Evolutionary conservation across 495 filamentous ascomycete genomes (phyloP).

Genomic region (Podospora didyma): DNA sequence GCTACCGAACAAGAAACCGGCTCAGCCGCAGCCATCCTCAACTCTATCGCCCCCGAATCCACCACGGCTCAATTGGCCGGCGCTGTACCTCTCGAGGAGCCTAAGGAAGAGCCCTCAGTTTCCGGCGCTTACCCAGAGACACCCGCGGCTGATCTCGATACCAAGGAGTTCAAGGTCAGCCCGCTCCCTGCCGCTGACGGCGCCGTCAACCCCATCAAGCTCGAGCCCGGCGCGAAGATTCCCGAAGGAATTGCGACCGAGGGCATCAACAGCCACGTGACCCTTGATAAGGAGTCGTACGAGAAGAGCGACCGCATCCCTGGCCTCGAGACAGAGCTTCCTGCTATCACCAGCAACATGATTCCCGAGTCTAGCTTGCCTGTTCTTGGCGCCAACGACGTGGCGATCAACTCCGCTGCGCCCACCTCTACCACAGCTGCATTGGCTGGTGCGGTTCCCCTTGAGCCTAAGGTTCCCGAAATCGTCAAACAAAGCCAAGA

Average conservation of each 20-base stretch:
- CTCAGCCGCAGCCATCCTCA: conserved; percentile 29
- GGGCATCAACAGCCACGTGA: conserved; percentile 57
- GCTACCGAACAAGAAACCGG: conserved; percentile 29
- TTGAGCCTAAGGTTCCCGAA: conserved; percentile 54
- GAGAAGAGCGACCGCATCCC: conserved; percentile 64
- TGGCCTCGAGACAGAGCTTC: conserved; percentile 53
- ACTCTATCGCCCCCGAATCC: conserved; percentile 60
- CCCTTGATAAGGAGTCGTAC: conserved; percentile 79
- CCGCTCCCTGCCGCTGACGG: conserved; percentile 76
- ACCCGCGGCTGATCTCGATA: conserved; percentile 47
- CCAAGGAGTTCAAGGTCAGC: conserved; percentile 60
- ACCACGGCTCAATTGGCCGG: conserved; percentile 70
- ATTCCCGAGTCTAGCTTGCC: conserved; percentile 87
- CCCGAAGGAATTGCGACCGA: conserved; percentile 55
- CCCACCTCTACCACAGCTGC: conserved; percentile 68
- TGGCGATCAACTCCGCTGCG: conserved; percentile 63
- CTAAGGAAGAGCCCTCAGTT: conserved; percentile 2
- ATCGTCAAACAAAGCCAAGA: conserved; percentile 65
- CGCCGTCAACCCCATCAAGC: conserved; percentile 72
- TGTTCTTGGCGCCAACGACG: conserved; percentile 49
- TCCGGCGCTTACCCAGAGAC: conserved; percentile 75
- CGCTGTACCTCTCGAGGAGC: conserved; percentile 58
- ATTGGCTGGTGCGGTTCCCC: conserved; percentile 65
- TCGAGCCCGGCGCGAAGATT: conserved; percentile 76
- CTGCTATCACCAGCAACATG: conserved; percentile 58